Evolutionary conservation across 208 protist genomes (phyloP).

Genomic region (Leptomonas pyrrhocoris): DNA sequence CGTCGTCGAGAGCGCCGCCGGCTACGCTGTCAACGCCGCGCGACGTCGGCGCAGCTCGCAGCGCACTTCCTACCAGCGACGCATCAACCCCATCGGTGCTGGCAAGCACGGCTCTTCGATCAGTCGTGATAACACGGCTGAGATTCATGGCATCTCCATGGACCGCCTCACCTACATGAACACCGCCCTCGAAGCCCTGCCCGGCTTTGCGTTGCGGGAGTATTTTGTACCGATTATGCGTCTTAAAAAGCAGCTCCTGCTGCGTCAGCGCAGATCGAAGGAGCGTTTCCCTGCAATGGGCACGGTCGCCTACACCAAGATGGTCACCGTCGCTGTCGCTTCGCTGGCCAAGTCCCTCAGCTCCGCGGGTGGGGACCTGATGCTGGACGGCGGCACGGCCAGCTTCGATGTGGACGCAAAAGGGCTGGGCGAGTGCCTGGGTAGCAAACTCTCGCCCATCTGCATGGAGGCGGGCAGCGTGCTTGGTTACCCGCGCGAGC

Average conservation of each 20-base stretch:
- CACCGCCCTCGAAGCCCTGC: conserved; percentile 77
- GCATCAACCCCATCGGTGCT: background rate
- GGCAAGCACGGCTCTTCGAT: background rate
- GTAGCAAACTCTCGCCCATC: conserved; percentile 53
- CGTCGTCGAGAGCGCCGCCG: conserved; percentile 6
- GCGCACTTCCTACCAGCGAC: conserved; percentile 9
- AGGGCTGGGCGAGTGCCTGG: conserved; percentile 46
- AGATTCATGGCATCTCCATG: conserved; percentile 45
- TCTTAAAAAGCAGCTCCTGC: conserved; percentile 52
- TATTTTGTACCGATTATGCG: conserved; percentile 77
- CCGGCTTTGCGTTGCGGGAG: conserved; percentile 61
- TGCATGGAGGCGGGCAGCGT: conserved; percentile 65
- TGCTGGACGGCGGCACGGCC: conserved; percentile 37
- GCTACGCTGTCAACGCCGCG: background rate
- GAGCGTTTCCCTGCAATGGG: conserved; percentile 28
- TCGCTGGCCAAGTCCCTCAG: conserved; percentile 55
- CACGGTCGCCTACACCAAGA: conserved; percentile 35
- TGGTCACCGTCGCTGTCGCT: conserved; percentile 42
- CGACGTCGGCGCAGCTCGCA: conserved; percentile 23
- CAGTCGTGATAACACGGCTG: background rate
- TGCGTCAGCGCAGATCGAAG: conserved; percentile 40
- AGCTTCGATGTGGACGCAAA: conserved; percentile 56
- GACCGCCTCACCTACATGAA: conserved; percentile 83
- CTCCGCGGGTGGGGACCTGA: conserved; percentile 47
- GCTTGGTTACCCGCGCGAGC: conserved; percentile 71